Conservation (phyloP, 2,329 filamentous ascomycete genomes). For the Pseudogymnoascus sp. region DNA sequence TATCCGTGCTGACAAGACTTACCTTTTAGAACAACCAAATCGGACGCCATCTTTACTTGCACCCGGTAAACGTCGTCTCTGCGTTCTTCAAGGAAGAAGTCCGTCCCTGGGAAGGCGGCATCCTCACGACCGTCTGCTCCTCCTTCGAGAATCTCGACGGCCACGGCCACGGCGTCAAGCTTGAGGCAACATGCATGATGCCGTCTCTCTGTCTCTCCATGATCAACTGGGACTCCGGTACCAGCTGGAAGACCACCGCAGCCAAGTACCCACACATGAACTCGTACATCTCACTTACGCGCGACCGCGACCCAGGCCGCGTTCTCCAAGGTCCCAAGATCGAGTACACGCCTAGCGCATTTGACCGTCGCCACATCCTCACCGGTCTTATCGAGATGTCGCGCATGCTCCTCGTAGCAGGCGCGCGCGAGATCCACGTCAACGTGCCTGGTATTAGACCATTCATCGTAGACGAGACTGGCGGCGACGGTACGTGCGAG, state of each 20-base stretch:
- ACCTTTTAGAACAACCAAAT: constrained; percentile 61
- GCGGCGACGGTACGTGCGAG: neutral
- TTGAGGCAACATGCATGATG: constrained; percentile 69
- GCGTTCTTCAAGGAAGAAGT: constrained; percentile 64
- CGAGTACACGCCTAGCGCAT: constrained; percentile 61
- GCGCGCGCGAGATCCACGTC: constrained; percentile 72
- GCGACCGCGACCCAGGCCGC: constrained; percentile 68
- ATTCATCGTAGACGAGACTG: constrained; percentile 38
- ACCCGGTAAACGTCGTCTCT: constrained; percentile 56
- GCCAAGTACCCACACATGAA: constrained; percentile 62
- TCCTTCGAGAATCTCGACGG: constrained; percentile 76
- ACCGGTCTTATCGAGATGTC: constrained; percentile 64
- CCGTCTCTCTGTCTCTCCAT: constrained; percentile 57
- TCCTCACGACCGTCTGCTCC: constrained; percentile 69
- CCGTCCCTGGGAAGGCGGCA: constrained; percentile 62
- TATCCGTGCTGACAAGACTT: neutral
- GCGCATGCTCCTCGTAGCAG: constrained; percentile 70
- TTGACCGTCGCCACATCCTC: constrained; percentile 64
- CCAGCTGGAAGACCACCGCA: constrained; percentile 65
- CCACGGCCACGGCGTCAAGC: constrained; percentile 71
- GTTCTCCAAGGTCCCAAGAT: constrained; percentile 64
- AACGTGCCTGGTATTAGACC: constrained; percentile 53
- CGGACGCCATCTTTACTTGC: constrained; percentile 72
- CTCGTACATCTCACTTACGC: constrained; percentile 64
- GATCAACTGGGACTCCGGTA: constrained; percentile 58